Evolutionary conservation across 2,329 filamentous ascomycete species (phyloP).

Genomic region (Aspergillus felis): DNA sequence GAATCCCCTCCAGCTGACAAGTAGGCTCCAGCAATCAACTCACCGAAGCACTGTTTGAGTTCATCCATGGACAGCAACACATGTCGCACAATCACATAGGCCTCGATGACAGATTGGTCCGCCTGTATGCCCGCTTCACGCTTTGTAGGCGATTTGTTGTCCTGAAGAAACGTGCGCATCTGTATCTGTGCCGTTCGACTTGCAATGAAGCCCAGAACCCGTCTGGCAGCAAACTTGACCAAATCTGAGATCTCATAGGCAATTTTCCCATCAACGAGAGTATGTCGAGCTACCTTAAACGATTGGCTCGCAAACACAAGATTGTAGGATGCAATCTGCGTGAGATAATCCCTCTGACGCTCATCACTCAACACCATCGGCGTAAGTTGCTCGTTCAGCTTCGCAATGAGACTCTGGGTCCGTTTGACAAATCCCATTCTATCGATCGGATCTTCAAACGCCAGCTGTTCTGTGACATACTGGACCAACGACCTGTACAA

Average conservation of each 20-base stretch:
- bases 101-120: conserved; percentile 42
- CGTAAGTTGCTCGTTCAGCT: conserved; percentile 35
- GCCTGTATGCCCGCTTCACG: conserved; percentile 49
- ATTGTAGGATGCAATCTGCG: conserved; percentile 28
- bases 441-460: conserved; percentile 54
- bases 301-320: conserved; percentile 38
- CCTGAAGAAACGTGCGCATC: conserved; percentile 44
- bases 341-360: conserved; percentile 14
- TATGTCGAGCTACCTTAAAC: conserved; percentile 34
- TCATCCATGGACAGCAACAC: conserved; percentile 31
- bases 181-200: conserved; percentile 29
- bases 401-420: conserved; percentile 31
- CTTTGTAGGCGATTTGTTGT: conserved; percentile 36
- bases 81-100: conserved; percentile 46
- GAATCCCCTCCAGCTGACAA: conserved; percentile 32
- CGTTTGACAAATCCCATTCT: conserved; percentile 45
- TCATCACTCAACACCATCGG: conserved; percentile 12
- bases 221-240: conserved; percentile 31
- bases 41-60: conserved; percentile 40
- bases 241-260: conserved; percentile 24
- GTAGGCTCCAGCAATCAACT: conserved; percentile 36
- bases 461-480: conserved; percentile 48
- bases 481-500: conserved; percentile 43
- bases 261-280: conserved; percentile 22
- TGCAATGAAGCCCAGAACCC: conserved; percentile 34